A percentile compares a stretch with the other conserved stretches of the same genome.
Evolutionary conservation across 2,329 filamentous ascomycete species (phyloP).

Genomic region (Ophiostoma tasmaniense): DNA sequence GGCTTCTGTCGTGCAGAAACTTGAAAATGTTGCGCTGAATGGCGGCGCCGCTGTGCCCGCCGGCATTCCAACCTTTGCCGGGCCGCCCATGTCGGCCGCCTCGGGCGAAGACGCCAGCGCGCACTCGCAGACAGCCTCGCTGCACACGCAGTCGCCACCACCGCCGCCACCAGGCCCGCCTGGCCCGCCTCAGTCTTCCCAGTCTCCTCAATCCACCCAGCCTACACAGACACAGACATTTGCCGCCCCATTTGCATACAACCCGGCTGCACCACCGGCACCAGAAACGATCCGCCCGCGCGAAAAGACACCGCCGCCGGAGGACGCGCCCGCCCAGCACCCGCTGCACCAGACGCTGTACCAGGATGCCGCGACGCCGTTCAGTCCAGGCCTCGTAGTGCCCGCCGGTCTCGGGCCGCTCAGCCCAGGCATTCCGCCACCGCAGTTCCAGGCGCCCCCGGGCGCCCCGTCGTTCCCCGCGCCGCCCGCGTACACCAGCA

Average conservation of each 20-base stretch:
- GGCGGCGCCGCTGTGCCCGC: conserved; percentile 29
- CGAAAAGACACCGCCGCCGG: conserved; percentile 72
- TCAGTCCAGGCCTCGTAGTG: conserved; percentile 44
- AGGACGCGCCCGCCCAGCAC: conserved; percentile 50
- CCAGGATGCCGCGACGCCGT: conserved; percentile 46
- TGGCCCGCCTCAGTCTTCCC: background rate
- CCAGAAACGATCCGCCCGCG: conserved; percentile 63
- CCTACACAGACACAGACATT: conserved; percentile 26
- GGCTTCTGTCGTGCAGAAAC: conserved; percentile 63
- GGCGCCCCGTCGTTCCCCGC: conserved; percentile 34
- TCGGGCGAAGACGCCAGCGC: background rate
- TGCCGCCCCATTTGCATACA: conserved; percentile 63
- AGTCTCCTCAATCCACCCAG: conserved; percentile 14
- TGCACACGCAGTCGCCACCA: conserved; percentile 3
- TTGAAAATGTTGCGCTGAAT: conserved; percentile 61
- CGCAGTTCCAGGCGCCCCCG: conserved; percentile 32
- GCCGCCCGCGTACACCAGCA: conserved; percentile 30
- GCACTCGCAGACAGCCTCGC: background rate
- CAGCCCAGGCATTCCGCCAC: conserved; percentile 32
- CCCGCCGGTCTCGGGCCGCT: conserved; percentile 37
- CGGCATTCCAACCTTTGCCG: conserved; percentile 31
- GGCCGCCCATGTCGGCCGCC: conserved; percentile 28
- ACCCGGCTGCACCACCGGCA: conserved; percentile 67
- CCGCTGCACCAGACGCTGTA: conserved; percentile 50
- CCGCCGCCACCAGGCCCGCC: conserved; percentile 27